Base-by-base conservation (phyloP, 768 basidiomycete species). In the Kwoniella botswanensis region DNA sequence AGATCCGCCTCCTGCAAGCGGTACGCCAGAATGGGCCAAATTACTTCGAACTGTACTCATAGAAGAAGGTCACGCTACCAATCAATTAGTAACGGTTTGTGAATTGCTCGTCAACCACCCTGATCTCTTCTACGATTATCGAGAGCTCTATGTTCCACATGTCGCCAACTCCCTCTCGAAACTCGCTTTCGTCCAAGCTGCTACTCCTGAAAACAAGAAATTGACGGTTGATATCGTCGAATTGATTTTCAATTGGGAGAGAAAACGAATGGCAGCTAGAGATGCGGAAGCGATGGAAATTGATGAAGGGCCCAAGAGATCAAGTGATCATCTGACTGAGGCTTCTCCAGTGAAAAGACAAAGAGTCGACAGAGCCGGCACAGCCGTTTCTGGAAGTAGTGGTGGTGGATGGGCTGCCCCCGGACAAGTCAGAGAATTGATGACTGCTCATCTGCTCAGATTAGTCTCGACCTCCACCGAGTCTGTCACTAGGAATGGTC, bases 401-500 rank as follows among this genome's bases (percentile, higher is more conserved):
- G 72, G 73, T 17, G 77, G 80, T 61, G 82, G 82, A 3, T 95
- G 93, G 93, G 83, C 88, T 22, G 92, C 92, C 0, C 93, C 95
- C 2, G 84, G 92, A 35, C 86, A 87, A 22, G 89, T 93, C 67
- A 88, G 93, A 35, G 96, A 98, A 84, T 91, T 90, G 70, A 92
- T 97, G 85, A 91, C 98, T 73, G 94, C 93, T 85, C 97, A 94
- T 84, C 88, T 99, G 43, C 90, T 99, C n/a, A 91, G 96, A 58
- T 87, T 98, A 57, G 90, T 92, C 10, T 93, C 93, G 17, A 87
- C 88, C 41, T 83, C 85, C 46, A 50, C 73, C 2, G 86, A 86
- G 68, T 76, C 82, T 0, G 77, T 85, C 63, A 73, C 80, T 26
- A 74, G 80, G 24, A 81, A 81, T 46, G 82, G 83, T 56, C 75